phyloP scores from a whole-genome alignment of 306 rosid species.

The Arachis stenosperma region DNA sequence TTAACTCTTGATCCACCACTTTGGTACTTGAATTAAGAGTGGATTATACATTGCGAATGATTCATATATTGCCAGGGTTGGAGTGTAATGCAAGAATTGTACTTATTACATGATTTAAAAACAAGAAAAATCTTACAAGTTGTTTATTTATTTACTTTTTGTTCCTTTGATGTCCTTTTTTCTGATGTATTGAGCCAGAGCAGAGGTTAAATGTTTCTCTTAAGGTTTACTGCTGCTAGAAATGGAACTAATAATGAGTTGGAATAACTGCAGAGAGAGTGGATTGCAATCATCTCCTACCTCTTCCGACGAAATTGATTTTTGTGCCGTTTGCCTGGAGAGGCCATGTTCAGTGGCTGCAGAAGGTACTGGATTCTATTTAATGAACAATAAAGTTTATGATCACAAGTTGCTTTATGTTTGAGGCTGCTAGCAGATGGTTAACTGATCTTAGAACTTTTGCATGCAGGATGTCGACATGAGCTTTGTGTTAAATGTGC shows the following conservation, averaged over 20 bases:
- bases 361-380: conserved; percentile 61
- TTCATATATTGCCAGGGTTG: neutral
- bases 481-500: conserved; percentile 94
- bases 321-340: conserved; percentile 93
- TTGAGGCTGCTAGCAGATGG: conserved; percentile 6
- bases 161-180: conserved; percentile 27
- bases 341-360: conserved; percentile 89
- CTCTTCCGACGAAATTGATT: conserved; percentile 66
- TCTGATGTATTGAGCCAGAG: conserved; percentile 10
- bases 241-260: conserved; percentile 38
- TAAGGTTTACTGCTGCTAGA: conserved; percentile 17
- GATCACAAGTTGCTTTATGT: neutral
- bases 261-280: conserved; percentile 71
- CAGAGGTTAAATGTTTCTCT: conserved; percentile 12
- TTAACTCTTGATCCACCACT: neutral
- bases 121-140: neutral
- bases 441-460: conserved; percentile 34
- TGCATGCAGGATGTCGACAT: conserved; percentile 79
- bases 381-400: neutral
- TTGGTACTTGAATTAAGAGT: conserved; percentile 6
- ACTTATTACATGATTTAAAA: neutral
- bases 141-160: no score
- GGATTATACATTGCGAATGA: neutral
- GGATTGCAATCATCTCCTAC: conserved; percentile 69
- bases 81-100: neutral